phyloP scores from a whole-genome alignment of 169 alveolate genomes.

The Plasmodium falciparum region DNA sequence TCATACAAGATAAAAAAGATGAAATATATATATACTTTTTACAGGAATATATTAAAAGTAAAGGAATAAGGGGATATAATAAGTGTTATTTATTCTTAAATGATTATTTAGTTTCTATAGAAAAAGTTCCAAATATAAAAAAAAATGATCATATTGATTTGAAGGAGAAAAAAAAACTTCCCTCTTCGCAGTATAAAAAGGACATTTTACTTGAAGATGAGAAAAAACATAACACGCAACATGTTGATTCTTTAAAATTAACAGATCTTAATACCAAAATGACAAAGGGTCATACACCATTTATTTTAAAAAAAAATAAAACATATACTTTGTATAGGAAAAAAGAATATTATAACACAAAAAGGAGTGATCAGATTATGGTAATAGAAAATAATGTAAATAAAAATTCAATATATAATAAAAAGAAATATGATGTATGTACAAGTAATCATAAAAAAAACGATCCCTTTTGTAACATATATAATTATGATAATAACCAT shows the following conservation, averaged over 20 bases:
- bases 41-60: slow-evolving; percentile 5
- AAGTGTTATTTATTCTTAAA: neutral
- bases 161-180: neutral
- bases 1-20: neutral
- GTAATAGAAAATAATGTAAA: neutral
- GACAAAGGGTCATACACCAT: neutral
- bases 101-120: slow-evolving; percentile 10
- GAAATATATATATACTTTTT: slow-evolving; percentile 3
- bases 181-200: neutral
- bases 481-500: neutral
- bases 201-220: neutral
- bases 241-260: neutral
- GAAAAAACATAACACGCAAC: neutral
- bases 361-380: neutral
- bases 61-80: slow-evolving; percentile 2
- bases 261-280: neutral
- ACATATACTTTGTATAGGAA: neutral
- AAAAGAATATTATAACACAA: neutral
- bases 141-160: neutral
- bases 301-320: neutral
- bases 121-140: neutral
- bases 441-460: neutral
- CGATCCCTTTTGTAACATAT: too few relatives aligned
- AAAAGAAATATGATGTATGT: neutral
- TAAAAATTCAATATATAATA: slow-evolving; percentile 2